phyloP scores from a whole-genome alignment of 148 eudicot genomes.

The Vaccinium corymbosum region DNA sequence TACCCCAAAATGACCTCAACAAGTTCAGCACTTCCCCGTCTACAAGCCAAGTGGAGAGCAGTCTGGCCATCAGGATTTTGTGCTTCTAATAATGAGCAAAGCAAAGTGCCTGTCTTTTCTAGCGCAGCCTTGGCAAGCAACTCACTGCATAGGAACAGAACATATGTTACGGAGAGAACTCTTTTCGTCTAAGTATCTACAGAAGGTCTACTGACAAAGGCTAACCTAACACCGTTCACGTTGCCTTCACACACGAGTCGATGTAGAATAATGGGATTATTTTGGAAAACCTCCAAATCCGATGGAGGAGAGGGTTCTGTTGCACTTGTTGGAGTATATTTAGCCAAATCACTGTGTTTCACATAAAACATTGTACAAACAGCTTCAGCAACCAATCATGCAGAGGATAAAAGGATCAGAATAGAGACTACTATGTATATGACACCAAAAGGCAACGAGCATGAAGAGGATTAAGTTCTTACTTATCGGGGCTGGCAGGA shows the following conservation, averaged over 20 bases:
- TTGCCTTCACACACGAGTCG: conserved; percentile 74
- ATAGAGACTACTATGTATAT: neutral
- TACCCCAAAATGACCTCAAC: conserved; percentile 74
- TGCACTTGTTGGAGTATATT: conserved; percentile 34
- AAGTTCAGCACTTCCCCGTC: conserved; percentile 80
- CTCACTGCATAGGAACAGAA: conserved; percentile 38
- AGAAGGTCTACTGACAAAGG: conserved; percentile 40
- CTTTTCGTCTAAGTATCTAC: conserved; percentile 39
- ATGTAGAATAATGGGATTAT: conserved; percentile 60
- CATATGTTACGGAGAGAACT: conserved; percentile 13
- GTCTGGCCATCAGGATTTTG: conserved; percentile 89
- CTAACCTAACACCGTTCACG: conserved; percentile 74
- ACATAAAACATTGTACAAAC: neutral
- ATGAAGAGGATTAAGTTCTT: conserved; percentile 48
- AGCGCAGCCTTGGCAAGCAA: conserved; percentile 61
- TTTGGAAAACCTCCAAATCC: conserved; percentile 49
- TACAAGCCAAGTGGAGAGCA: conserved; percentile 94
- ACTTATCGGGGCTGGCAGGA: conserved; percentile 86
- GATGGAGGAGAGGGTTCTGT: conserved; percentile 45
- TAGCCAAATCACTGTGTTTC: conserved; percentile 47
- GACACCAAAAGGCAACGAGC: neutral
- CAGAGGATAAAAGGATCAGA: conserved; percentile 5
- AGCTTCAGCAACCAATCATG: neutral
- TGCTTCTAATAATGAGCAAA: conserved; percentile 68
- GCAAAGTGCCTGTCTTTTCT: conserved; percentile 42